A percentile compares a stretch with the other conserved stretches of the same genome.
These are phyloP conservation scores for Xylariaceae sp. DNA, from an alignment of 2,329 filamentous ascomycete genomes.

Conservation along the genomic window DNA sequence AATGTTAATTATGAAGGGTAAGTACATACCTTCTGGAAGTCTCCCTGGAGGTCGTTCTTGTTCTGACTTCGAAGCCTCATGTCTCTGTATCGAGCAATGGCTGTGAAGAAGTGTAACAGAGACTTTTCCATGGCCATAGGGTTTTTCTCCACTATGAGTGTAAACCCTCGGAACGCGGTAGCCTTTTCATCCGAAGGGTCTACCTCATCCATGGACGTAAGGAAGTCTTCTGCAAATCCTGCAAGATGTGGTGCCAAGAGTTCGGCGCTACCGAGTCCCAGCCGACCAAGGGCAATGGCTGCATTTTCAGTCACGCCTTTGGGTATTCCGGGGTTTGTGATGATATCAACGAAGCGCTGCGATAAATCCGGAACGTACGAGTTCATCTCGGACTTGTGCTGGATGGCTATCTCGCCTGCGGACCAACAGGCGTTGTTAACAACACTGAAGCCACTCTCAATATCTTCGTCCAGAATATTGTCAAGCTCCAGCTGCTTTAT, in stretches of 20 bases:
- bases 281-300: slow-evolving; percentile 82
- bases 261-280: slow-evolving; percentile 76
- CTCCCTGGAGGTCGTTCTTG: slow-evolving; percentile 63
- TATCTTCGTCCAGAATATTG: slow-evolving; percentile 69
- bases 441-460: slow-evolving; percentile 82
- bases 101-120: slow-evolving; percentile 74
- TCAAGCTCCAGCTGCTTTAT: slow-evolving; percentile 84
- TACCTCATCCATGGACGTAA: slow-evolving; percentile 77
- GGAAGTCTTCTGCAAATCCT: slow-evolving; percentile 77
- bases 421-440: slow-evolving; percentile 99
- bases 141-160: slow-evolving; percentile 77
- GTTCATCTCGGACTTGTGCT: slow-evolving; percentile 68
- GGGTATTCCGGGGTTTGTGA: slow-evolving; percentile 80
- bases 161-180: slow-evolving; percentile 88
- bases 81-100: slow-evolving; percentile 75
- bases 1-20: neutral
- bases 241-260: slow-evolving; percentile 74
- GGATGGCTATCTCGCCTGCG: slow-evolving; percentile 84
- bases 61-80: slow-evolving; percentile 56
- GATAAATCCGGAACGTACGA: slow-evolving; percentile 76
- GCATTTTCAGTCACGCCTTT: slow-evolving; percentile 89
- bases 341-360: slow-evolving; percentile 72
- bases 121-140: slow-evolving; percentile 88
- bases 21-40: slow-evolving; percentile 68
- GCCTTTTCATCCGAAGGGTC: slow-evolving; percentile 91